Conservation (phyloP, 139 green algal species). For the Choricystis sp. region DNA sequence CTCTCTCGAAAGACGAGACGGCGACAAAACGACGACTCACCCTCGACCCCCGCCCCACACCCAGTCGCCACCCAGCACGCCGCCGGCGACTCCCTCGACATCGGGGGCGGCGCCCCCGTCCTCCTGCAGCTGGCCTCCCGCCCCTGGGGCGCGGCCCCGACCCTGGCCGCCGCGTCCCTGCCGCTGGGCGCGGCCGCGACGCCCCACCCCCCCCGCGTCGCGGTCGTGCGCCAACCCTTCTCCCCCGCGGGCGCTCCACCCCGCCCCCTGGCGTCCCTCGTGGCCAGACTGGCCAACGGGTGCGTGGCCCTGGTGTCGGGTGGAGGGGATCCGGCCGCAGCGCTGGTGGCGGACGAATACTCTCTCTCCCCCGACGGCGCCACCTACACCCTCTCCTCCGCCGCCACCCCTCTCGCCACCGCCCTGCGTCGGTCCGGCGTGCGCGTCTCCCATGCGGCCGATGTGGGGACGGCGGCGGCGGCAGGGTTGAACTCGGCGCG, state of each 20-base stretch:
- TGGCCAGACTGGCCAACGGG: conserved; percentile 21
- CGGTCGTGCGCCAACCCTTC: conserved; percentile 50
- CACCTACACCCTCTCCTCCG: conserved; percentile 23
- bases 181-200: no score
- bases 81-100: background rate
- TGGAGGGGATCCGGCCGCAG: conserved; percentile 13
- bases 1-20: no score
- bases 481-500: conserved; percentile 2
- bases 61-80: no score
- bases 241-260: conserved; percentile 25
- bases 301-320: conserved; percentile 28
- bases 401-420: conserved; percentile 1
- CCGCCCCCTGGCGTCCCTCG: conserved; percentile 14
- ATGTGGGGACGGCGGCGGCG: conserved; percentile 7
- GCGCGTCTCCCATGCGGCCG: conserved; percentile 12
- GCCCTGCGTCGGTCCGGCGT: conserved; percentile 18
- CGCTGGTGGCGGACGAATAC: conserved; percentile 62
- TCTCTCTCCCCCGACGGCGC: no score
- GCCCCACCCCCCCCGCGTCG: conserved; percentile 18
- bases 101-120: background rate
- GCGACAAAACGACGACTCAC: no score
- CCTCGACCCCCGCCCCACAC: no score
- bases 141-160: no score
- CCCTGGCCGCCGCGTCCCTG: no score
- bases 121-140: background rate